Evolutionary conservation across 192 early-diverging fungal genomes (phyloP).

Genomic region (Geranomyces michiganensis): DNA sequence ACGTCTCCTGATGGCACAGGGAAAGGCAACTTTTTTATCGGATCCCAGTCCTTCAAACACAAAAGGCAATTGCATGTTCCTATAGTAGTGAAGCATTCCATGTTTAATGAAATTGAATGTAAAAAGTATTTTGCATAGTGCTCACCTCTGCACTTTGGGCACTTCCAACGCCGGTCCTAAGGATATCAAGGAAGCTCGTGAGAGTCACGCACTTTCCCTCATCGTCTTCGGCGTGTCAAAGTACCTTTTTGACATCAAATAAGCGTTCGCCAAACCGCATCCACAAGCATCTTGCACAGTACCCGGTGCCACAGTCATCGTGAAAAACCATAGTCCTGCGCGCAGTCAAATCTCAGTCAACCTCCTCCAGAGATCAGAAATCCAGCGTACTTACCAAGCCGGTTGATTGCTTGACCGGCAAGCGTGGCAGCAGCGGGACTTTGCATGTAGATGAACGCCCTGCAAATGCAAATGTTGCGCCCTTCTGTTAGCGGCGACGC

Average conservation of each 20-base stretch:
- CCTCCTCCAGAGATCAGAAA: not conserved
- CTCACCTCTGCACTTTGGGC: constrained; percentile 17
- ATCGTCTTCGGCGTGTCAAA: no score
- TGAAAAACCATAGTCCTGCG: constrained; percentile 15
- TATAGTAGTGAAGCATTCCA: not conserved
- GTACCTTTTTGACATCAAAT: constrained; percentile 22
- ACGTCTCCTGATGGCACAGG: constrained; percentile 17
- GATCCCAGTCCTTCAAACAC: constrained; percentile 15
- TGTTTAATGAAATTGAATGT: not conserved
- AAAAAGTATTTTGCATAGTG: not conserved
- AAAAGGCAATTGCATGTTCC: constrained; percentile 22
- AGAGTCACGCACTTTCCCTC: not conserved
- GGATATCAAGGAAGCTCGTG: not conserved
- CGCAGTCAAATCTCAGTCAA: not conserved
- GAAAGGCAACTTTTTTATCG: constrained; percentile 17
- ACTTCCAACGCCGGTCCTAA: constrained; percentile 11
- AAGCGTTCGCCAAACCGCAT: constrained; percentile 12
- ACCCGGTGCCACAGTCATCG: constrained; percentile 9
- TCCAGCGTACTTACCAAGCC: not conserved
- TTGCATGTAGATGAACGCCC: not conserved
- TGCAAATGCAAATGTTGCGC: not conserved
- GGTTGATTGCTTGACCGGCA: constrained; percentile 9
- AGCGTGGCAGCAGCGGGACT: constrained; percentile 19
- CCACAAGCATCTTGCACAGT: constrained; percentile 28
- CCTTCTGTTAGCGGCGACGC: not conserved